These are phyloP conservation scores for Yamadazyma laniorum DNA, from an alignment of 805 yeast genomes.

Conservation along the genomic window DNA sequence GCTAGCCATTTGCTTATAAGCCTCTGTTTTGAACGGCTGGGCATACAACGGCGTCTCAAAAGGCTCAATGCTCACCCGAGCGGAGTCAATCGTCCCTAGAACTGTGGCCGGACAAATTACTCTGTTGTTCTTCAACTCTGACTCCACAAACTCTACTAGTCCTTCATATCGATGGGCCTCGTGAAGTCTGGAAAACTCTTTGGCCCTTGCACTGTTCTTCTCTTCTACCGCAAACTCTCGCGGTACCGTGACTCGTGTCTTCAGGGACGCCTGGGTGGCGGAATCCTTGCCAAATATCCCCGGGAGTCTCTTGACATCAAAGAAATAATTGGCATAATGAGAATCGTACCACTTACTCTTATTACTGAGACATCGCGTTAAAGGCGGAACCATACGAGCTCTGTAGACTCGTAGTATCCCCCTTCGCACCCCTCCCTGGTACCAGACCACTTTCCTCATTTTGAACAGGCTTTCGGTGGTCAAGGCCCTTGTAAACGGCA, in stretches of 20 bases:
- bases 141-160: neutral
- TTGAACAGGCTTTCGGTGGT: no score
- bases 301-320: conserved; percentile 20
- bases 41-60: neutral
- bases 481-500: no score
- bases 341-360: conserved; percentile 11
- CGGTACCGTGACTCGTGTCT: neutral
- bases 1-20: neutral
- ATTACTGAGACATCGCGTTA: neutral
- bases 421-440: no score
- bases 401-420: no score
- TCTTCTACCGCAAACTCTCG: neutral
- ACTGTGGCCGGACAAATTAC: neutral
- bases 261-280: neutral
- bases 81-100: neutral
- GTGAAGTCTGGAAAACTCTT: neutral
- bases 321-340: conserved; percentile 14
- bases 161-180: neutral
- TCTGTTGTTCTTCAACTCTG: neutral
- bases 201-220: neutral
- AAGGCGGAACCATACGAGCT: no score
- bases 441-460: no score
- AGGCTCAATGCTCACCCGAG: neutral
- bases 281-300: neutral
- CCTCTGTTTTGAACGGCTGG: neutral